Conservation (phyloP, 1,284 basidiomycete species). For the Leucoagaricus sp. region DNA sequence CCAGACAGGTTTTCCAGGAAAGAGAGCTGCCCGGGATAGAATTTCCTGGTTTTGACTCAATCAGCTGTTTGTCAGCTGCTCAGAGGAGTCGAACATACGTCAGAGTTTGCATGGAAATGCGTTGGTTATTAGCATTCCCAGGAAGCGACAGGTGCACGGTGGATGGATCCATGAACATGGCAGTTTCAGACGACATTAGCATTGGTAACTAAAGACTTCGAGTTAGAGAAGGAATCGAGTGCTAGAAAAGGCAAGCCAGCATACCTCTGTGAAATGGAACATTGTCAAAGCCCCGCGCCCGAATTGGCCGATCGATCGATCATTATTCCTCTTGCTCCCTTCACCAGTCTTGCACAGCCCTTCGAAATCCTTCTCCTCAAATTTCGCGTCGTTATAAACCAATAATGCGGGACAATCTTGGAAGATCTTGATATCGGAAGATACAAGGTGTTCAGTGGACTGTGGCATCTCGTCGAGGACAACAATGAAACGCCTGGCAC, state of each 20-base stretch:
- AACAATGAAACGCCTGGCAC: constrained; percentile 39
- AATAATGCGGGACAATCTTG: constrained; percentile 38
- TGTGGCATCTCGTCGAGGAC: constrained; percentile 33
- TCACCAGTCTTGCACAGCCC: constrained; percentile 44
- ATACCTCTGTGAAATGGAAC: constrained; percentile 51
- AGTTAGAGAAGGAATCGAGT: background rate
- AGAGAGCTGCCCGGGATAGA: constrained; percentile 43
- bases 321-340: constrained; percentile 42
- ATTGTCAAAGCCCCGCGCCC: constrained; percentile 50
- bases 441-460: constrained; percentile 27
- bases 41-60: constrained; percentile 25
- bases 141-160: constrained; percentile 35
- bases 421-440: constrained; percentile 32
- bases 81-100: constrained; percentile 24
- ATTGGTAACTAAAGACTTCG: constrained; percentile 27
- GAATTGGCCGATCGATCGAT: constrained; percentile 47
- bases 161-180: constrained; percentile 50
- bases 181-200: constrained; percentile 41
- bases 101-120: constrained; percentile 27
- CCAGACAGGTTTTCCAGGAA: constrained; percentile 39
- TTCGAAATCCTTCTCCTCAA: constrained; percentile 42
- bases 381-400: constrained; percentile 43
- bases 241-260: constrained; percentile 4
- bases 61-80: background rate
- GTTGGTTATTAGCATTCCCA: constrained; percentile 25